phyloP scores from a whole-genome alignment of 2,329 filamentous ascomycete species.

The Ophiognomonia clavigignenti-juglandacearum region DNA sequence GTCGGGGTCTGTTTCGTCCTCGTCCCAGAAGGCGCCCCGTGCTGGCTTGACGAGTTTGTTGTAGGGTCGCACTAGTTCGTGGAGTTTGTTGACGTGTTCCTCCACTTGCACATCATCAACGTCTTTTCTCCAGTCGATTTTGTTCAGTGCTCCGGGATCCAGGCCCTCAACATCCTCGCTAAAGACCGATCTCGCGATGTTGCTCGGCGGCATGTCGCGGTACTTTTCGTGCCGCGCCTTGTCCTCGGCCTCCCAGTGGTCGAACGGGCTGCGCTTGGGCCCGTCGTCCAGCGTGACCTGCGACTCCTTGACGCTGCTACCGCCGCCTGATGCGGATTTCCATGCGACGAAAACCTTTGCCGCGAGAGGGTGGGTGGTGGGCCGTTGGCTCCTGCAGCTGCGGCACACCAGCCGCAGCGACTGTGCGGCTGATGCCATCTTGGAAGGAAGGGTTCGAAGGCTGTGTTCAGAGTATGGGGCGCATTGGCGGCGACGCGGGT shows the following conservation, averaged over 20 bases:
- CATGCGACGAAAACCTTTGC: conserved; percentile 20
- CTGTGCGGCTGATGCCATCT: conserved; percentile 37
- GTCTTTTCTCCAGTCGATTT: conserved; percentile 15
- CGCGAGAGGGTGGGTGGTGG: conserved; percentile 15
- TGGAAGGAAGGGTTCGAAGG: not conserved
- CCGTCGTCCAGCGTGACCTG: conserved; percentile 7
- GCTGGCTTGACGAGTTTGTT: conserved; percentile 19
- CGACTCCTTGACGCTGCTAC: conserved; percentile 13
- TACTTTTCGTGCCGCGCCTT: conserved; percentile 11
- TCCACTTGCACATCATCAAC: conserved; percentile 14
- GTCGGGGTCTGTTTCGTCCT: conserved; percentile 43
- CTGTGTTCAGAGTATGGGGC: not conserved
- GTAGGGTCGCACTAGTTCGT: conserved; percentile 18
- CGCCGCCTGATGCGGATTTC: conserved; percentile 22
- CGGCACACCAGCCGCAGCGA: conserved; percentile 35
- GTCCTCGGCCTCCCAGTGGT: conserved; percentile 20
- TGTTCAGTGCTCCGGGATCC: conserved; percentile 1
- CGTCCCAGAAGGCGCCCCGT: conserved; percentile 42
- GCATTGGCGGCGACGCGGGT: not conserved
- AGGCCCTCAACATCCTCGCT: conserved; percentile 7
- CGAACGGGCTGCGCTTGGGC: conserved; percentile 9
- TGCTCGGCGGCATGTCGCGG: conserved; percentile 12
- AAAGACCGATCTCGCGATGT: conserved; percentile 4
- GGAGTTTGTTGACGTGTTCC: conserved; percentile 3
- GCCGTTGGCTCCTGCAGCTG: conserved; percentile 25